Evolutionary conservation across 169 alveolate species (phyloP).

Genomic region (Plasmodium billcollinsi): DNA sequence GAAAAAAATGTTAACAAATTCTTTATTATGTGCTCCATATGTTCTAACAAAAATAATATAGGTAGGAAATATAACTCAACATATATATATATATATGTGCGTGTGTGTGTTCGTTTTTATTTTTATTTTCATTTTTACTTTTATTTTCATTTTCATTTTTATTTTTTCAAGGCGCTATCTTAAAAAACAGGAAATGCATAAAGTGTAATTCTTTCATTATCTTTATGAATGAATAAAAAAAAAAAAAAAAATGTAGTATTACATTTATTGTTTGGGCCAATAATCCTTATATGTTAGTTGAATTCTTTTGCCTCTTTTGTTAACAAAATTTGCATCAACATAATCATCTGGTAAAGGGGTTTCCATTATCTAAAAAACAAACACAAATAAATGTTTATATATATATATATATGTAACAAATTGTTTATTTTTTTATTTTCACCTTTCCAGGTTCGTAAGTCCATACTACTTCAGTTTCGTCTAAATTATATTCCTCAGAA

Average conservation of each 20-base stretch:
- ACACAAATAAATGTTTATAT: background rate
- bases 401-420: background rate
- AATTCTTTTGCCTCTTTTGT: constrained; percentile 87
- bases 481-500: constrained; percentile 82
- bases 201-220: constrained; percentile 48
- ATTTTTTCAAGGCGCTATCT: constrained; percentile 17
- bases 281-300: constrained; percentile 85
- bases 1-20: constrained; percentile 55
- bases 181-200: constrained; percentile 59
- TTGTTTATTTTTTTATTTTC: background rate
- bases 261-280: constrained; percentile 85
- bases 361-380: constrained; percentile 85
- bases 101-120: background rate
- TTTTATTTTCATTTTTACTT: too few relatives aligned
- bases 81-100: background rate
- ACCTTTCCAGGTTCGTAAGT: constrained; percentile 88
- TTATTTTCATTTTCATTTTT: too few relatives aligned
- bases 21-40: constrained; percentile 50
- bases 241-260: constrained; percentile 8
- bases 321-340: constrained; percentile 88
- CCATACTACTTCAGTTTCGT: constrained; percentile 89
- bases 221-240: constrained; percentile 15
- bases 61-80: constrained; percentile 9
- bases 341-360: constrained; percentile 88
- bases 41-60: constrained; percentile 55